These are phyloP conservation scores for Arthromyces matolae DNA, from an alignment of 768 basidiomycete genomes.

Conservation along the genomic window DNA sequence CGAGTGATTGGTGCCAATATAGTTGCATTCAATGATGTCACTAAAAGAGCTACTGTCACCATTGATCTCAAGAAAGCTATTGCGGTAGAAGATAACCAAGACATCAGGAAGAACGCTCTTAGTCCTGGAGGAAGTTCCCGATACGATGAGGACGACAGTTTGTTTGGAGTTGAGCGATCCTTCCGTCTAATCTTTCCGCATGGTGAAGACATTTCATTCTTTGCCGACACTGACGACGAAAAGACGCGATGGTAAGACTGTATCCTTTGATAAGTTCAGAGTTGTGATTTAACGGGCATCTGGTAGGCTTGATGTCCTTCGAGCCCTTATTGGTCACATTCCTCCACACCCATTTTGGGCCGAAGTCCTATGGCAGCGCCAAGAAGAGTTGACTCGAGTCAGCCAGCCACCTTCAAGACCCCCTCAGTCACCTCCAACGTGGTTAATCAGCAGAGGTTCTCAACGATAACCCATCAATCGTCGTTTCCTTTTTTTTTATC, in stretches of 20 bases:
- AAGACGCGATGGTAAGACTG: constrained; percentile 88
- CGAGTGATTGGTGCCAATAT: constrained; percentile 83
- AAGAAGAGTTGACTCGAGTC: constrained; percentile 39
- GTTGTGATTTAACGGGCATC: too few species aligned
- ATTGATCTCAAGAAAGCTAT: constrained; percentile 86
- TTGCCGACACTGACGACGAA: constrained; percentile 86
- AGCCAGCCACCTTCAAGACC: constrained; percentile 7
- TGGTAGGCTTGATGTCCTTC: constrained; percentile 78
- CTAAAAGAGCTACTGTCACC: constrained; percentile 85
- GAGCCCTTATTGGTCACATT: constrained; percentile 82
- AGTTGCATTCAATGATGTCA: constrained; percentile 90
- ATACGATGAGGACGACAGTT: constrained; percentile 57
- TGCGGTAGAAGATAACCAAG: constrained; percentile 73
- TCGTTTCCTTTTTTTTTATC: too few species aligned
- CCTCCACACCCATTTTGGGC: constrained; percentile 94
- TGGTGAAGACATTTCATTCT: constrained; percentile 82
- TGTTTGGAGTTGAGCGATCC: constrained; percentile 73
- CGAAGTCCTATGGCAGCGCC: constrained; percentile 83
- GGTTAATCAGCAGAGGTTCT: constrained; percentile 19
- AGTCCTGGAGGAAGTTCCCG: constrained; percentile 36
- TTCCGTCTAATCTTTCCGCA: constrained; percentile 81
- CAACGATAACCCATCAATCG: constrained; percentile 13
- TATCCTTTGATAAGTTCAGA: too few species aligned
- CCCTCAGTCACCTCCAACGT: constrained; percentile 15
- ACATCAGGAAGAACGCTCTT: constrained; percentile 41